Conservation (phyloP, 768 basidiomycete species). For the Podaxis mareebaensis region DNA sequence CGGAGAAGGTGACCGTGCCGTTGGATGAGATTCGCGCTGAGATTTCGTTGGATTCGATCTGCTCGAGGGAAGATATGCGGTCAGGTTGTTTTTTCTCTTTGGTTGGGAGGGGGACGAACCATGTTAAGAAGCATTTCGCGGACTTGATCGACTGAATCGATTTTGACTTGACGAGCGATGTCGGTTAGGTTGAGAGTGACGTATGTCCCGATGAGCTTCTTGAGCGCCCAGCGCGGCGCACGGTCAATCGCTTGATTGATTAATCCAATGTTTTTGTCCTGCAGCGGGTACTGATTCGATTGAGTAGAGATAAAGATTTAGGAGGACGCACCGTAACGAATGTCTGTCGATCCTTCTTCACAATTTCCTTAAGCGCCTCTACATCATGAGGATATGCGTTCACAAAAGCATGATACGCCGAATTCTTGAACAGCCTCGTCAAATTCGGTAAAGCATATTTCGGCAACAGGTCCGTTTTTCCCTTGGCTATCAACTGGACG, state of each 20-base stretch:
- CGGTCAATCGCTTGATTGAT: conserved; percentile 64
- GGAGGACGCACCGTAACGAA: conserved; percentile 51
- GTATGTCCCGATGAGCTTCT: conserved; percentile 81
- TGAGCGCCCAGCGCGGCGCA: conserved; percentile 77
- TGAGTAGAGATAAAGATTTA: background rate
- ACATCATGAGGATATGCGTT: conserved; percentile 64
- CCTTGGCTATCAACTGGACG: conserved; percentile 76
- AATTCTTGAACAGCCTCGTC: conserved; percentile 60
- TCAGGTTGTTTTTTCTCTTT: background rate
- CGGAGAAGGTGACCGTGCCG: conserved; percentile 75
- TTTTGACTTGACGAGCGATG: conserved; percentile 58
- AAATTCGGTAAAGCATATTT: conserved; percentile 72
- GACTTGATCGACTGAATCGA: conserved; percentile 55
- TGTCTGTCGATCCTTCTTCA: conserved; percentile 53
- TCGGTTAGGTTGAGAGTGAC: conserved; percentile 74
- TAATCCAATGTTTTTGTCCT: conserved; percentile 79
- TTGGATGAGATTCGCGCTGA: conserved; percentile 65
- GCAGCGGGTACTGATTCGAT: background rate
- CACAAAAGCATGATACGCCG: conserved; percentile 64
- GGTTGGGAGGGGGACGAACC: conserved; percentile 40
- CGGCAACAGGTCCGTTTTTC: conserved; percentile 68
- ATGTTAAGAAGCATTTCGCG: conserved; percentile 66
- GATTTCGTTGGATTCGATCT: conserved; percentile 77
- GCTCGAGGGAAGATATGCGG: background rate
- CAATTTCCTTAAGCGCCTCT: conserved; percentile 42